Conservation (phyloP, 2,329 filamentous ascomycete genomes). For the Cercospora canescens region DNA sequence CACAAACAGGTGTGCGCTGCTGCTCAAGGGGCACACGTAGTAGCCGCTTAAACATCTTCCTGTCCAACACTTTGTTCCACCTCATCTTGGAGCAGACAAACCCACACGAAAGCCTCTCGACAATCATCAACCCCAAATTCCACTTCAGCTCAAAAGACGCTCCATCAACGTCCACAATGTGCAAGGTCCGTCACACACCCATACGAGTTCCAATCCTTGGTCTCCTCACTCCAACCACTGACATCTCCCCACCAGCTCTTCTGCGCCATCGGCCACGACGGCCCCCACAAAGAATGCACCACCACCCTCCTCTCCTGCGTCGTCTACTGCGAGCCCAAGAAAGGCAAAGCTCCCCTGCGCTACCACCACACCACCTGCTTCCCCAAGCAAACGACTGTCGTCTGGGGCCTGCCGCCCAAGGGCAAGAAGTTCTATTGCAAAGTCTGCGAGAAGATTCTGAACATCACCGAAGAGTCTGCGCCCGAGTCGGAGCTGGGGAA, state of each 20-base stretch:
- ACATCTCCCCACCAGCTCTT: background rate
- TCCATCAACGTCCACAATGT: background rate
- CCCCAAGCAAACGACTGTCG: background rate
- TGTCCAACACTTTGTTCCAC: background rate
- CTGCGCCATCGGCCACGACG: constrained; percentile 7
- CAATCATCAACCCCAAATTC: background rate
- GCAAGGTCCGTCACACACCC: background rate
- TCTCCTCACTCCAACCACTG: background rate
- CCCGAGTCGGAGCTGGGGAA: constrained; percentile 1
- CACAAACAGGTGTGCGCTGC: background rate
- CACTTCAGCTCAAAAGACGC: background rate
- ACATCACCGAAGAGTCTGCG: background rate
- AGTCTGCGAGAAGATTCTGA: background rate
- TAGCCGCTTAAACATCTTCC: background rate
- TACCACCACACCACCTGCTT: constrained; percentile 7
- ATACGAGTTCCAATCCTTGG: background rate
- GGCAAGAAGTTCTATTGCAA: constrained; percentile 3
- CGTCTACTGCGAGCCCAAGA: background rate
- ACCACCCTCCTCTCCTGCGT: background rate
- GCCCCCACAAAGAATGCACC: constrained; percentile 3
- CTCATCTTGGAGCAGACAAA: background rate
- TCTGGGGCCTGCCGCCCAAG: constrained; percentile 2
- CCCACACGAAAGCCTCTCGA: background rate
- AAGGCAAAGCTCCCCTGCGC: background rate
- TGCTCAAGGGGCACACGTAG: background rate